Percentiles rank a stretch among this genome's conserved stretches.
Conservation (phyloP, 768 basidiomycete genomes). For the Holtermanniella nyarrowii region DNA sequence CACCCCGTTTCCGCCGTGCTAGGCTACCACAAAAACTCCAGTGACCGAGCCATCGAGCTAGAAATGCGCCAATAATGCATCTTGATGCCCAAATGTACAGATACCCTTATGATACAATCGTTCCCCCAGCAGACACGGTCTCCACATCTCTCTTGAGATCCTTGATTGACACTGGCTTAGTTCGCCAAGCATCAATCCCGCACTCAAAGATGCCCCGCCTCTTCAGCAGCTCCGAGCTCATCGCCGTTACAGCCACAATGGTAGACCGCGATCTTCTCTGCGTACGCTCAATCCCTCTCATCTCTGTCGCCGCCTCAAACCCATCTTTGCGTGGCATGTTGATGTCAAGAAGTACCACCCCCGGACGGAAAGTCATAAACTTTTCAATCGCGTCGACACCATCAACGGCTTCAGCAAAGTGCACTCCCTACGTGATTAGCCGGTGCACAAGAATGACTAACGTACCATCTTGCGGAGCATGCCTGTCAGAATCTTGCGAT, state of each 20-base stretch:
- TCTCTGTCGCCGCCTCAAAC: slow-evolving; percentile 31
- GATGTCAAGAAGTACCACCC: slow-evolving; percentile 33
- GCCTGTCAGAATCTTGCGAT: slow-evolving; percentile 24
- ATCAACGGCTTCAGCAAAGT: slow-evolving; percentile 32
- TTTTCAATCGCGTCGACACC: slow-evolving; percentile 28
- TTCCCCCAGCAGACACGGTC: not conserved
- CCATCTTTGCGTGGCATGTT: slow-evolving; percentile 39
- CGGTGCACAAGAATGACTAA: not conserved
- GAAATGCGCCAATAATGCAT: not conserved
- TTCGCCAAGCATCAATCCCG: slow-evolving; percentile 22
- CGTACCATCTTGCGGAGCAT: slow-evolving; percentile 24
- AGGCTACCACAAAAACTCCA: not conserved
- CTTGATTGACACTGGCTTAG: slow-evolving; percentile 17
- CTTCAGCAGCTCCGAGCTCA: slow-evolving; percentile 21
- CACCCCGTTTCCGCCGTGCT: not conserved
- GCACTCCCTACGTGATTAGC: not conserved
- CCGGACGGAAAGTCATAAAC: slow-evolving; percentile 22
- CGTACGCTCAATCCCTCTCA: slow-evolving; percentile 24
- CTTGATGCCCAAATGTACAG: not conserved
- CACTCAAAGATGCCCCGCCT: slow-evolving; percentile 27
- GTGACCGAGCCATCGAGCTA: not conserved
- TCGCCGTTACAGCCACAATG: slow-evolving; percentile 36
- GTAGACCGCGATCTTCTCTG: slow-evolving; percentile 4
- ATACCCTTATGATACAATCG: not conserved
- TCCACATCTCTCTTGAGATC: slow-evolving; percentile 7